These are phyloP conservation scores for Vishniacozyma victoriae DNA, from an alignment of 768 basidiomycete genomes.

Conservation along the genomic window DNA sequence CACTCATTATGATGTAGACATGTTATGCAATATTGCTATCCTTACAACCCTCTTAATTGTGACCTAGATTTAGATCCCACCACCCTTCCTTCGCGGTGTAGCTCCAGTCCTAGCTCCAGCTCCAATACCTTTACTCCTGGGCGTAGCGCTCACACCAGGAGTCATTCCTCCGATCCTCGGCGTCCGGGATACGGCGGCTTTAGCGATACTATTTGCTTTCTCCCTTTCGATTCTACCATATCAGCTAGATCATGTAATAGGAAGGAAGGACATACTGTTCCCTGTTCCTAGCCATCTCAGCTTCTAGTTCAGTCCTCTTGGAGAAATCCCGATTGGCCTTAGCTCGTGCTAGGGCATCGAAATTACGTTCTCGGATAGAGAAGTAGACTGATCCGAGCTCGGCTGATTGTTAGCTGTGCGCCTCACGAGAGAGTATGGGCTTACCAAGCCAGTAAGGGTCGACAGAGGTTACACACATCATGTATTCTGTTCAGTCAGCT, in stretches of 20 bases:
- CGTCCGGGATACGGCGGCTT: conserved; percentile 33
- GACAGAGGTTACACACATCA: conserved; percentile 98
- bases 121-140: conserved; percentile 43
- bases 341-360: conserved; percentile 69
- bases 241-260: not conserved
- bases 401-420: conserved; percentile 52
- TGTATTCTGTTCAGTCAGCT: conserved; percentile 64
- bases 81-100: conserved; percentile 38
- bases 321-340: conserved; percentile 84
- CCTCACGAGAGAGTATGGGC: conserved; percentile 24
- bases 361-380: conserved; percentile 96
- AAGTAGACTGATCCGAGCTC: conserved; percentile 95
- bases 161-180: conserved; percentile 39
- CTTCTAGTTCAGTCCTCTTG: conserved; percentile 82
- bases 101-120: conserved; percentile 39
- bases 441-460: conserved; percentile 95
- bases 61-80: conserved; percentile 45
- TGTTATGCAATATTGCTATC: no score
- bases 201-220: conserved; percentile 33
- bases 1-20: no score
- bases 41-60: no score
- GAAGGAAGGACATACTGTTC: conserved; percentile 37
- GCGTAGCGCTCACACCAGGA: conserved; percentile 36
- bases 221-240: conserved; percentile 37
- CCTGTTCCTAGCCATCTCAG: conserved; percentile 67